Percentiles rank a stretch among this genome's conserved stretches.
phyloP scores from a whole-genome alignment of 1,284 basidiomycete genomes.

The Cryptococcus sp. region DNA sequence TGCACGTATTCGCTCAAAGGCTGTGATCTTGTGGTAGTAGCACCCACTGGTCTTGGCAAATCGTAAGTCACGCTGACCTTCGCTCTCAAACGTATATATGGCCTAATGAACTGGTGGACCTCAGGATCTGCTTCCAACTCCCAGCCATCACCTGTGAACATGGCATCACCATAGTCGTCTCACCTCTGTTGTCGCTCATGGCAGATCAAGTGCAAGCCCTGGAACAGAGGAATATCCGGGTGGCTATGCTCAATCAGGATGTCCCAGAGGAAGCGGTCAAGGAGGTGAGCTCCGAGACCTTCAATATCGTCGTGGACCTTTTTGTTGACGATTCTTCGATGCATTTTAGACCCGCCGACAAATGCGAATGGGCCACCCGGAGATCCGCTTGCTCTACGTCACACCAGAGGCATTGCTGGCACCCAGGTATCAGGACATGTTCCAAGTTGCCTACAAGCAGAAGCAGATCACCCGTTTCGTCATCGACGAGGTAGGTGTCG shows the following conservation, averaged over 20 bases:
- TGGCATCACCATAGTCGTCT: constrained; percentile 76
- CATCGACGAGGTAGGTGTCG: constrained; percentile 69
- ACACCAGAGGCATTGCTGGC: constrained; percentile 75
- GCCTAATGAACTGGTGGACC: not conserved
- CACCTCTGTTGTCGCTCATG: constrained; percentile 82
- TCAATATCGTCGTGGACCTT: not conserved
- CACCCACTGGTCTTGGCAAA: constrained; percentile 86
- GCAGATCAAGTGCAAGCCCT: constrained; percentile 76
- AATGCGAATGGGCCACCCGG: constrained; percentile 63
- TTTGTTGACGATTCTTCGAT: not conserved
- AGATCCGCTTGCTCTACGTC: constrained; percentile 69
- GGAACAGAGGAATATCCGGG: constrained; percentile 60
- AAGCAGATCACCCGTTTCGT: constrained; percentile 69
- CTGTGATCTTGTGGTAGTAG: constrained; percentile 76
- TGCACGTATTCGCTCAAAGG: constrained; percentile 68
- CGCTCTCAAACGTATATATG: not conserved
- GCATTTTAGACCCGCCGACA: constrained; percentile 63
- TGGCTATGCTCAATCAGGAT: constrained; percentile 69
- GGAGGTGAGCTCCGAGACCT: constrained; percentile 53
- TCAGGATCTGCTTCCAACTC: constrained; percentile 77
- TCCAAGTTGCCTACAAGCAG: constrained; percentile 60
- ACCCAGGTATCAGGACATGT: constrained; percentile 59
- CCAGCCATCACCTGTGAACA: constrained; percentile 71
- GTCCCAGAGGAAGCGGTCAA: constrained; percentile 60
- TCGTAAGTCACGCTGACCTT: constrained; percentile 55